Evolutionary conservation across 2,329 filamentous ascomycete genomes (phyloP).

Genomic region (Clonostachys byssicola): DNA sequence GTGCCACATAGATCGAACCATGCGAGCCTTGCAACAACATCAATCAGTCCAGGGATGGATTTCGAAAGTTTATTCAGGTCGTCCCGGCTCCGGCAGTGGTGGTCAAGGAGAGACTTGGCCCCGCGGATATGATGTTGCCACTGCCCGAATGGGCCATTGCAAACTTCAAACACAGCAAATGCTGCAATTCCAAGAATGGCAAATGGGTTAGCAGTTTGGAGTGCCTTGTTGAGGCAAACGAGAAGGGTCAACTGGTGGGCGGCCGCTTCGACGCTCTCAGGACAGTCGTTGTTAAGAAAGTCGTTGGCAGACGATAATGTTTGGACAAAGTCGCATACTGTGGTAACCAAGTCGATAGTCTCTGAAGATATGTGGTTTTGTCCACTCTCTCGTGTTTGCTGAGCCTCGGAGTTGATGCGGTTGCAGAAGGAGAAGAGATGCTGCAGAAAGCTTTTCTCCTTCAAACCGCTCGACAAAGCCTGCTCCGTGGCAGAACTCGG

Average conservation of each 20-base stretch:
- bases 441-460: no score
- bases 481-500: no score
- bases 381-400: no score
- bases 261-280: background rate
- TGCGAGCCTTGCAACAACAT: conserved; percentile 29
- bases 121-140: conserved; percentile 32
- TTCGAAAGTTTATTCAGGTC: conserved; percentile 24
- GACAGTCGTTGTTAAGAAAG: no score
- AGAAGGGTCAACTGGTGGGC: conserved; percentile 22
- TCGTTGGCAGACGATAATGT: no score
- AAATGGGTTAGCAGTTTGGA: conserved; percentile 31
- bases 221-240: conserved; percentile 27
- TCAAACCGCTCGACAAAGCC: no score
- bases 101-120: conserved; percentile 31
- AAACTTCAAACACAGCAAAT: conserved; percentile 36
- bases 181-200: conserved; percentile 37
- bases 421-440: no score
- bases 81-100: conserved; percentile 23
- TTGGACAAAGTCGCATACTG: no score
- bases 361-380: no score
- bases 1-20: conserved; percentile 33
- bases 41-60: conserved; percentile 24
- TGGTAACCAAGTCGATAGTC: no score
- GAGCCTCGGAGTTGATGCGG: no score
- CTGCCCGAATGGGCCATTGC: conserved; percentile 21